These are phyloP conservation scores for Trichophyton benhamiae DNA, from an alignment of 2,329 filamentous ascomycete genomes.

Conservation along the genomic window DNA sequence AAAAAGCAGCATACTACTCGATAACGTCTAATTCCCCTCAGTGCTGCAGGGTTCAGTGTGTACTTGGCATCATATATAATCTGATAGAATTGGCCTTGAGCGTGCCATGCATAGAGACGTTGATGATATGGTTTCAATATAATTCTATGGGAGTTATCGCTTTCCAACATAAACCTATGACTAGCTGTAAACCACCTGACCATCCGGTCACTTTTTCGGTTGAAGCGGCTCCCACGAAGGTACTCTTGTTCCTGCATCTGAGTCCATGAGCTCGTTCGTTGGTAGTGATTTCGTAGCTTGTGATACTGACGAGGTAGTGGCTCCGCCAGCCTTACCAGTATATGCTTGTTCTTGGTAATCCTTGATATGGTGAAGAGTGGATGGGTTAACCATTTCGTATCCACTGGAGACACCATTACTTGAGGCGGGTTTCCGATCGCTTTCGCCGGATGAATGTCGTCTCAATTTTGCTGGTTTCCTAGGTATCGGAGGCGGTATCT, in stretches of 20 bases:
- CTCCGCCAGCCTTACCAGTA: too few species aligned
- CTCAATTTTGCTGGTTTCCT: constrained; percentile 44
- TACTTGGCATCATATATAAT: too few species aligned
- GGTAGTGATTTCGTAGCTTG: not conserved
- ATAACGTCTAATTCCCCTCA: too few species aligned
- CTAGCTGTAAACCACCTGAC: too few species aligned
- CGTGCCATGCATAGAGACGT: not conserved
- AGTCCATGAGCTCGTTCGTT: constrained; percentile 7
- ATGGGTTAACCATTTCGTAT: not conserved
- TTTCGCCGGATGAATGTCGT: not conserved
- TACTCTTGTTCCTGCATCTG: constrained; percentile 1
- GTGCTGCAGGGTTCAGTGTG: too few species aligned
- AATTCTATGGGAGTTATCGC: not conserved
- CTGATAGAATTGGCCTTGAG: not conserved
- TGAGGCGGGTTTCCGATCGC: too few species aligned
- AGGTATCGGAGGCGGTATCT: constrained; percentile 45
- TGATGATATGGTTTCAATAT: not conserved
- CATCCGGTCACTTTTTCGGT: not conserved
- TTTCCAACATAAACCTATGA: not conserved
- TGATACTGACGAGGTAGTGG: not conserved
- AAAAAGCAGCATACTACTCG: too few species aligned
- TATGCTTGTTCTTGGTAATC: not conserved
- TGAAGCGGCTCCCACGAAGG: constrained; percentile 3
- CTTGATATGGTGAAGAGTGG: not conserved
- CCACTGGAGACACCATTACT: not conserved